Percentiles rank a stretch among this genome's conserved stretches.
phyloP scores from a whole-genome alignment of 2,329 filamentous ascomycete species.

The Saccharata proteae region DNA sequence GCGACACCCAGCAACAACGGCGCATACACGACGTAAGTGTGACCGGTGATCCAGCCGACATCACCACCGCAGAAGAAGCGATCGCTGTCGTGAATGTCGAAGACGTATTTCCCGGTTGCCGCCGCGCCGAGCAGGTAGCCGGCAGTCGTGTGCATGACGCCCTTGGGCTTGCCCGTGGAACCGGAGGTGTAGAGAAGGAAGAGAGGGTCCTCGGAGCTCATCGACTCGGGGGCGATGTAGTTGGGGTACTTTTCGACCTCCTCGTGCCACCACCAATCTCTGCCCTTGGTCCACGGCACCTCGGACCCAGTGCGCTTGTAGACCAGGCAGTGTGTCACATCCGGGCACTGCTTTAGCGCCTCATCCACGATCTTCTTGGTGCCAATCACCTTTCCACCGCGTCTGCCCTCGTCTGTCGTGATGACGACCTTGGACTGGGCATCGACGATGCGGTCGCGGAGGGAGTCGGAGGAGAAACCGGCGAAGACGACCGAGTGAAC shows the following conservation, averaged over 20 bases:
- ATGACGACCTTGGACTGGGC: slow-evolving; percentile 88
- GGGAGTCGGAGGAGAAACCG: slow-evolving; percentile 91
- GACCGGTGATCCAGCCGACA: slow-evolving; percentile 97
- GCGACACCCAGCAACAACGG: slow-evolving; percentile 85
- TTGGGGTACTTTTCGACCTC: slow-evolving; percentile 93
- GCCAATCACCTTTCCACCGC: slow-evolving; percentile 90
- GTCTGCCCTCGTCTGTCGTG: slow-evolving; percentile 94
- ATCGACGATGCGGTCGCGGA: slow-evolving; percentile 89
- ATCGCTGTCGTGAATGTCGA: slow-evolving; percentile 91
- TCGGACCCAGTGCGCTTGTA: slow-evolving; percentile 93
- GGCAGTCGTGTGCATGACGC: slow-evolving; percentile 93
- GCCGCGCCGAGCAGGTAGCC: slow-evolving; percentile 93
- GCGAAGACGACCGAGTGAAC: slow-evolving; percentile 97
- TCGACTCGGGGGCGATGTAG: slow-evolving; percentile 78
- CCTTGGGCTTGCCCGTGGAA: slow-evolving; percentile 97
- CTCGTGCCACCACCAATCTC: slow-evolving; percentile 98
- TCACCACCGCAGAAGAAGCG: slow-evolving; percentile 96
- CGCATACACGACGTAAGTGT: slow-evolving; percentile 96
- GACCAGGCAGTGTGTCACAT: slow-evolving; percentile 74
- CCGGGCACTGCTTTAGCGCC: slow-evolving; percentile 88
- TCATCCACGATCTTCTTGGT: slow-evolving; percentile 99
- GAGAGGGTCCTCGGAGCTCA: slow-evolving; percentile 89
- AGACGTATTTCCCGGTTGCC: slow-evolving; percentile 93
- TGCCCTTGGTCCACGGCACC: slow-evolving; percentile 76
- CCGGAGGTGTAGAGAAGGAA: slow-evolving; percentile 98